These are phyloP conservation scores for Suhomyces sp. DNA, from an alignment of 805 yeast genomes.

Conservation along the genomic window DNA sequence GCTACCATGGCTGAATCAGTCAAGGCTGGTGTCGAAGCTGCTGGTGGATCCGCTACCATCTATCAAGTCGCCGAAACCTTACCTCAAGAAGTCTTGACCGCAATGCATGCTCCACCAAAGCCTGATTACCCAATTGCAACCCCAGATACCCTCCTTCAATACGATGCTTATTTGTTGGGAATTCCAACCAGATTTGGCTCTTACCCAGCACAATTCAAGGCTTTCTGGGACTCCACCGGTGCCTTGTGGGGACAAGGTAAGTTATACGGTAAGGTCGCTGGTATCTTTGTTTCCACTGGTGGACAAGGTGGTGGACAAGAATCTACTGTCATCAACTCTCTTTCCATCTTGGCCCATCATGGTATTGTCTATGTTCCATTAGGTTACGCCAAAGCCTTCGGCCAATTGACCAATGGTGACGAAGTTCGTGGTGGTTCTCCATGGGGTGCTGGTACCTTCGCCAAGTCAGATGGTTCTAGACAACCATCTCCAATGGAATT, in stretches of 20 bases:
- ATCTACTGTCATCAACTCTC: constrained; percentile 59
- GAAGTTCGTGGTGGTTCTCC: constrained; percentile 81
- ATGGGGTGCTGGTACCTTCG: constrained; percentile 83
- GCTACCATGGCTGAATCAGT: constrained; percentile 64
- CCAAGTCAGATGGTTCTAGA: constrained; percentile 79
- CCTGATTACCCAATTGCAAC: constrained; percentile 59
- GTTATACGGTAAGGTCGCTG: constrained; percentile 71
- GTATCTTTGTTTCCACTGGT: constrained; percentile 72
- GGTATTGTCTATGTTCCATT: constrained; percentile 80
- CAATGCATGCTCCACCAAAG: constrained; percentile 60
- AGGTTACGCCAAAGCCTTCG: constrained; percentile 62
- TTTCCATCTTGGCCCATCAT: constrained; percentile 72
- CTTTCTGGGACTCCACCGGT: constrained; percentile 79
- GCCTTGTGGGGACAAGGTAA: constrained; percentile 76
- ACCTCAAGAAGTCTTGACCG: constrained; percentile 52
- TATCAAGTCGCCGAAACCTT: constrained; percentile 79
- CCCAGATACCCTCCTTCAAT: constrained; percentile 52
- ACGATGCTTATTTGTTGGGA: constrained; percentile 84
- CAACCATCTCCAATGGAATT: constrained; percentile 62
- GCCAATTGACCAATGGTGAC: constrained; percentile 51
- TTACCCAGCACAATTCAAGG: constrained; percentile 73
- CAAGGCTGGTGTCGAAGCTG: constrained; percentile 64
- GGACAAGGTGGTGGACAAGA: constrained; percentile 85
- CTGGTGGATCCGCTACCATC: constrained; percentile 69
- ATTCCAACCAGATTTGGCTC: constrained; percentile 84